Base-by-base conservation (phyloP, 2,329 filamentous ascomycete species). In the Ampelomyces quisqualis region DNA sequence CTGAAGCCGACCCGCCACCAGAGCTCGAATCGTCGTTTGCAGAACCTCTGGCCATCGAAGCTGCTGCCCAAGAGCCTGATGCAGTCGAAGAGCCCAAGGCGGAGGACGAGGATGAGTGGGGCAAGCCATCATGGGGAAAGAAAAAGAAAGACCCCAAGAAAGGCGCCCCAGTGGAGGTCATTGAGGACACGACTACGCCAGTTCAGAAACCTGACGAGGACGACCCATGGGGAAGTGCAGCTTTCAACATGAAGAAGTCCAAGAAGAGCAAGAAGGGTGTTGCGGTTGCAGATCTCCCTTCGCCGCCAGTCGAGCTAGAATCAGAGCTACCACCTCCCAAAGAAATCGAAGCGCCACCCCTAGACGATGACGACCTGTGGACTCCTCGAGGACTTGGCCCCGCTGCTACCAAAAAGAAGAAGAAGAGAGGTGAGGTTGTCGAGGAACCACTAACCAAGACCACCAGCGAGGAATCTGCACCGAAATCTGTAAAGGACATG, bases 241-340 rank as follows among this genome's bases (percentile, higher is more conserved):
- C 53, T 8, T 68, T 69, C 44, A 67, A 65, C 34, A 66, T 70
- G 17, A 79, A 79, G 56, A 80, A 79, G 47, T 59, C 70, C 32
- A 80, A 79, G 66, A 80, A 80, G 60, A 66, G 69, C 29, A 78
- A 74, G 56, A 80, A 79, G 55, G 67, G 70, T 10, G 74, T 79
- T 42, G 66, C 78, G 30, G 69, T 70, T 43, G 70, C 73, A 23
- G 67, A 75, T 50, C 70, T 77, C 47, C 72, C 70, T 40, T 68
- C 73, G 18, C 70, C 75, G 45, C 72, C 74, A 40, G 71, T 73
- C 41, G 72, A 73, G 20, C 48, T 50, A n/a, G 62, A 60, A 24
- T 51, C 53, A 18, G 59, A 60, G 15, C 34, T 65, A 20, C 62
- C 62, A 6, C 78, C 77, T 0, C 77, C 80, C 0, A 78, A 80